These are phyloP conservation scores for Stephanodiscus minutulus DNA, from an alignment of 108 stramenopile genomes.

Conservation along the genomic window DNA sequence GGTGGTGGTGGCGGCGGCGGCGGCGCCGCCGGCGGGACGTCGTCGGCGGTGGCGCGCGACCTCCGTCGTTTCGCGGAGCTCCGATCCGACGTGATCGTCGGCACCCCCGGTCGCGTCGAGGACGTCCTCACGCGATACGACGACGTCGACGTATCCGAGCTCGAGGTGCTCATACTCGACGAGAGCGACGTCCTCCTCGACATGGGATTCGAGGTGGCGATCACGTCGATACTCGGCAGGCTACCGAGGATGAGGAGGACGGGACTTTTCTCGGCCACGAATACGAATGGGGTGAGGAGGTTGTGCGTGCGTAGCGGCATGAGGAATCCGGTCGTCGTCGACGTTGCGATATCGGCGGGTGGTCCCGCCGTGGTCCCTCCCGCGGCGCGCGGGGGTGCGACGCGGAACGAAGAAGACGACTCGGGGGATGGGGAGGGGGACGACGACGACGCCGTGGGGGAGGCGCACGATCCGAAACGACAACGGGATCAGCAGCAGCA, in stretches of 20 bases:
- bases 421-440: not conserved
- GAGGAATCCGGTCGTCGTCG: slow-evolving; percentile 95
- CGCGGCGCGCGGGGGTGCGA: too few species aligned
- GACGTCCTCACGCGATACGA: slow-evolving; percentile 88
- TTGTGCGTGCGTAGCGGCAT: slow-evolving; percentile 90
- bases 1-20: slow-evolving; percentile 32
- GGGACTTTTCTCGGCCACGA: slow-evolving; percentile 95
- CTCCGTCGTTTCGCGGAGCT: slow-evolving; percentile 66
- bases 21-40: slow-evolving; percentile 1
- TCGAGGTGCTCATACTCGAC: slow-evolving; percentile 94
- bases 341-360: slow-evolving; percentile 64
- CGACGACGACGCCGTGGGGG: slow-evolving; percentile 11
- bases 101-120: slow-evolving; percentile 95
- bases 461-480: not conserved
- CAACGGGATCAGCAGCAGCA: slow-evolving; percentile 37
- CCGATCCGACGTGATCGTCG: slow-evolving; percentile 89
- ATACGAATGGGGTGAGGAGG: slow-evolving; percentile 69
- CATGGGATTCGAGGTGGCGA: slow-evolving; percentile 90
- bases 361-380: not conserved
- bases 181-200: slow-evolving; percentile 96
- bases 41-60: slow-evolving; percentile 78
- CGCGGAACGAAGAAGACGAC: slow-evolving; percentile 33
- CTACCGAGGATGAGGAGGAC: slow-evolving; percentile 97
- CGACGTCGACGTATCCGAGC: slow-evolving; percentile 74
- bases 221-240: slow-evolving; percentile 77